Evolutionary conservation across 176 grass and related monocot species (phyloP), one percentile per base, ranked within the genome.

Genomic region (maize (Zea mays)): DNA sequence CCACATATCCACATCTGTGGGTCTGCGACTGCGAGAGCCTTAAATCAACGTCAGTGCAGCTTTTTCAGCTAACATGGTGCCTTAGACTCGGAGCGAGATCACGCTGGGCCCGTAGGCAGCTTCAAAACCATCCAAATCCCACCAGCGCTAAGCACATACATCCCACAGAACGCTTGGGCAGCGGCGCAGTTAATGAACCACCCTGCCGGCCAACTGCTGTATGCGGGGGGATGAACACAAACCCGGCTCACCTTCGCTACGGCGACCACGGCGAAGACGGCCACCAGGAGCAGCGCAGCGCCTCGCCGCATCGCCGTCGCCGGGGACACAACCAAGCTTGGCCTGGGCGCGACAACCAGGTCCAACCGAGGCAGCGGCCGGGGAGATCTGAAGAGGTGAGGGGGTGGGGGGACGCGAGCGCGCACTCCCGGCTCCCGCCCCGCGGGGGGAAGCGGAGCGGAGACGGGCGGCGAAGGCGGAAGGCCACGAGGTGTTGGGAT

Each of bases 321-420:
- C 9, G 54, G 17, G 36, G 37, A 0, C 16, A 8, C 80, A 20
- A 2, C 36, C 9, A 60, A 12, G 0, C 34, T 5, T 27, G 58
- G 45, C 59, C 6, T 19, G 5, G 41, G 43, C n/a, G 42, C 35
- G 6, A 6, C 2, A 62, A 0, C 2, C 52, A 1, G 36, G 77
- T 50, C 60, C 14, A 16, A 11, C 43, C 14, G 35, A 19, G 34
- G 1, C 74, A 51, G 61, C 68, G 20, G 67, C 0, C 42, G 52
- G 71, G 75, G 81, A 75, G 86, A 88, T 84, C 86, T 80, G 86
- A 52, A 68, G 48, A 15, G 2, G n/a, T n/a, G n/a, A n/a, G n/a
- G n/a, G n/a, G n/a, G n/a, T n/a, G n/a, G 14, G 2, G 74, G 4
- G 4, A 11, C 2, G 67, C 34, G 43, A 45, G 56, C 68, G 56